phyloP scores from a whole-genome alignment of 495 filamentous ascomycete species.

The Hypomontagnella monticulosa region DNA sequence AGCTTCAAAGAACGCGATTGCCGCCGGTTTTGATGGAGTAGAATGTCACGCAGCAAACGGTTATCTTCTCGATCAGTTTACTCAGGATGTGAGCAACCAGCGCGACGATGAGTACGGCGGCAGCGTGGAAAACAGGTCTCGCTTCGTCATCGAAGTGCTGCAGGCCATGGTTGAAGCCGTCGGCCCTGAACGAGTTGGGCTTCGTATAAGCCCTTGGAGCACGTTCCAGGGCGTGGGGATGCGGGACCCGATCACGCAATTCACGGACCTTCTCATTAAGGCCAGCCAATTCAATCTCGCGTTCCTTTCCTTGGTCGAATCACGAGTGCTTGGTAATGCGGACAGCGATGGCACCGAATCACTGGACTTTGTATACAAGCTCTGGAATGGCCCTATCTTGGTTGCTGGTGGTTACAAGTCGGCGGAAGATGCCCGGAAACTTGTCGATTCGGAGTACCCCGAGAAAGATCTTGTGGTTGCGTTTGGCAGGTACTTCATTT shows the following conservation, averaged over 20 bases:
- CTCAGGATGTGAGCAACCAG: conserved; percentile 57
- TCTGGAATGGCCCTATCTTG: conserved; percentile 54
- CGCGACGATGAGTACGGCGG: conserved; percentile 62
- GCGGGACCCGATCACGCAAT: conserved; percentile 68
- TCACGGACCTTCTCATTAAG: conserved; percentile 59
- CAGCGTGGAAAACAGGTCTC: conserved; percentile 62
- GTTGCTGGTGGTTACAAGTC: conserved; percentile 68
- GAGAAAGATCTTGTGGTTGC: conserved; percentile 62
- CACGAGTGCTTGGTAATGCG: conserved; percentile 52
- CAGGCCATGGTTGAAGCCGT: conserved; percentile 64
- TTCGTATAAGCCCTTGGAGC: conserved; percentile 72
- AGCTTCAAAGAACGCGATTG: conserved; percentile 70
- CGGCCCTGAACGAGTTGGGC: conserved; percentile 68
- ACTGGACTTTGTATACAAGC: neutral
- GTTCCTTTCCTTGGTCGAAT: conserved; percentile 65
- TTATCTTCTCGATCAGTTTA: conserved; percentile 66
- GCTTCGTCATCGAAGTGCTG: conserved; percentile 58
- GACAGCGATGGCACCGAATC: conserved; percentile 48
- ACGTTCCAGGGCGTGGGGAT: conserved; percentile 72
- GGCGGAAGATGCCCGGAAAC: conserved; percentile 52
- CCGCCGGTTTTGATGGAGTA: conserved; percentile 79
- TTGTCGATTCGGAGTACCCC: conserved; percentile 62
- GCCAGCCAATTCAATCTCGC: conserved; percentile 61
- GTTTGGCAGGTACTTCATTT: conserved; percentile 71
- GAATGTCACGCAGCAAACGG: conserved; percentile 80